These are phyloP conservation scores for Pontederia crassipes DNA, from an alignment of 176 grass and related monocot species.

Conservation along the genomic window DNA sequence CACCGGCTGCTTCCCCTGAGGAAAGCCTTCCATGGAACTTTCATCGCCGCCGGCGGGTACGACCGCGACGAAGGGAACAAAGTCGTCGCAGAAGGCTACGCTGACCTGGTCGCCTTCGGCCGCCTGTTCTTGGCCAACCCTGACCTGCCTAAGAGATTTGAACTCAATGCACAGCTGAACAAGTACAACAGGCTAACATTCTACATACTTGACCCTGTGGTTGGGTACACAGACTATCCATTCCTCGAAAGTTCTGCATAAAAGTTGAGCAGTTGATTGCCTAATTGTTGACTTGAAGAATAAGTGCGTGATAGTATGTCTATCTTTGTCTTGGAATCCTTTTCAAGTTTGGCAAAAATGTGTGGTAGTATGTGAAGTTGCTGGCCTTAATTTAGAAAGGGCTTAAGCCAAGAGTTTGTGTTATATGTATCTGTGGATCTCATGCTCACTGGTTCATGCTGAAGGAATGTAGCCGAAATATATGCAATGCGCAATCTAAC, in stretches of 20 bases:
- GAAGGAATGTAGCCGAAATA: too few relatives aligned
- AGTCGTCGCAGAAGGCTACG: conserved; percentile 28
- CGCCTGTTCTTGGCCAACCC: conserved; percentile 38
- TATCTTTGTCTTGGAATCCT: too few relatives aligned
- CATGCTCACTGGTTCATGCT: too few relatives aligned
- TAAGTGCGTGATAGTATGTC: too few relatives aligned
- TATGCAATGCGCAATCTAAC: too few relatives aligned
- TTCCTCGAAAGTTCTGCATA: conserved; percentile 5
- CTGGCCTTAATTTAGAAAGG: too few relatives aligned
- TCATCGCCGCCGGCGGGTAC: conserved; percentile 28
- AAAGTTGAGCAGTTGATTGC: too few relatives aligned
- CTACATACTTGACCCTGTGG: conserved; percentile 30
- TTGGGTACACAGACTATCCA: conserved; percentile 36
- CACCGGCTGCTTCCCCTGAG: conserved; percentile 26
- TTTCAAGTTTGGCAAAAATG: too few relatives aligned
- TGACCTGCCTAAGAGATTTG: conserved; percentile 12
- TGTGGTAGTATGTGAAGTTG: too few relatives aligned
- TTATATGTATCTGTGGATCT: too few relatives aligned
- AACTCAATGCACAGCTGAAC: conserved; percentile 26
- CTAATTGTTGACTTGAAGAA: too few relatives aligned
- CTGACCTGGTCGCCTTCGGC: conserved; percentile 28
- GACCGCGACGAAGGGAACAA: conserved; percentile 41
- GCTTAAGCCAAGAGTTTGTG: too few relatives aligned
- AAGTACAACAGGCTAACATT: conserved; percentile 29
- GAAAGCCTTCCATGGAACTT: conserved; percentile 29